These are phyloP conservation scores for Kuraishia molischiana DNA, from an alignment of 805 yeast species.

Conservation along the genomic window DNA sequence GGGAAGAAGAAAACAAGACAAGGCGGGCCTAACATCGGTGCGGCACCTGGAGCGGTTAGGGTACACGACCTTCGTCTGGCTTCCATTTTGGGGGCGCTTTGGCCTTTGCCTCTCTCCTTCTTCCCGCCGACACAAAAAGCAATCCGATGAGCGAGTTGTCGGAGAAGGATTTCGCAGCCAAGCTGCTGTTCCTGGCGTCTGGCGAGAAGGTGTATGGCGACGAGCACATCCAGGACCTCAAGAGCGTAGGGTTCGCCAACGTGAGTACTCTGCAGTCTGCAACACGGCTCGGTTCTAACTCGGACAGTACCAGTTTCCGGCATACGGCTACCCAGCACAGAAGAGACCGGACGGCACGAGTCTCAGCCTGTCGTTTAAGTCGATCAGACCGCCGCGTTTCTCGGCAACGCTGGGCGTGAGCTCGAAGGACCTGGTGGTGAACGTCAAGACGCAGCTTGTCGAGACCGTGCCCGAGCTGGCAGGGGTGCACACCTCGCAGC, in stretches of 20 bases:
- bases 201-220: conserved; percentile 26
- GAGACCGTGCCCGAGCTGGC: conserved; percentile 16
- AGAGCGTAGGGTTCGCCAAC: conserved; percentile 10
- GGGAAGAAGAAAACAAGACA: too few relatives aligned
- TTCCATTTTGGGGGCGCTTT: too few relatives aligned
- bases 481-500: conserved; percentile 23
- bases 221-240: conserved; percentile 18
- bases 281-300: too few relatives aligned
- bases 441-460: conserved; percentile 27
- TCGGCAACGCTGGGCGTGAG: conserved; percentile 11
- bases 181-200: conserved; percentile 36
- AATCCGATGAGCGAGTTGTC: conserved; percentile 6
- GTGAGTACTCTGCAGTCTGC: background rate
- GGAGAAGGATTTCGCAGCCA: conserved; percentile 37
- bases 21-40: too few relatives aligned
- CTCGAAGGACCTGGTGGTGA: conserved; percentile 19
- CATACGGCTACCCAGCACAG: background rate
- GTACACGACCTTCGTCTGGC: too few relatives aligned
- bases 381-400: conserved; percentile 69
- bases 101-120: conserved; percentile 8
- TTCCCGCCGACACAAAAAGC: conserved; percentile 1
- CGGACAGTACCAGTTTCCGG: conserved; percentile 8
- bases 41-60: too few relatives aligned
- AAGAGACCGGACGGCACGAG: background rate
- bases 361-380: conserved; percentile 37